Base-by-base conservation (phyloP, 495 filamentous ascomycete genomes). In the Pyrenula massariospora region DNA sequence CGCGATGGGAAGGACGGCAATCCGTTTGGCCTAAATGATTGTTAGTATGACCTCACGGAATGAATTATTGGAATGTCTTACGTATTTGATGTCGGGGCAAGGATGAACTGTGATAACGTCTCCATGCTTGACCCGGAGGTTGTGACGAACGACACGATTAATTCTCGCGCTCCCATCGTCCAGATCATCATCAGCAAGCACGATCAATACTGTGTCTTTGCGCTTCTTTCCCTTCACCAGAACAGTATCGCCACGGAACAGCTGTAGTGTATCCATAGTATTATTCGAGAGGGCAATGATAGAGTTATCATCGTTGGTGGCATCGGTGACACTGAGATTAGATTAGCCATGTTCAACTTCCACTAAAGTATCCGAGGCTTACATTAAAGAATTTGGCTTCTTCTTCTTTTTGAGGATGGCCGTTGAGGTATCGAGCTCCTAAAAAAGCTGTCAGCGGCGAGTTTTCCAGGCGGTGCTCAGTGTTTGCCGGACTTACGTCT, bases 31-130 rank as follows among this genome's bases (percentile, higher is more conserved):
- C 91, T 96, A 54, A 25, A 11, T 54, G 15, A 49, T 49, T 24
- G 58, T 73, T 63, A 73, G 63, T 54, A 57, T 24, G 52, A 19
- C 31, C 20, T 21, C 20, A 36, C 5, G 54, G 21, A 57, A 54
- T 48, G 19, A 12, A 56, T 63, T 61, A 62, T n/a, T n/a, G 55
- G 54, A 57, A 51, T 24, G 54, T 74, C 90, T 68, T 74, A 96
- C 91, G 73, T 98, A 98, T 95, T 98, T 98, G 75, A 98, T 98
- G 70, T 98, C 93, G n/a, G 94, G 92, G 76, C 93, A 98, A n/a
- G 93, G 82, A 77, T 97, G 91, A 57, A 98, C 88, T 54, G 91
- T 95, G 66, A 97, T 84, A 62, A 97, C 85, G 70, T 98, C 93
- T 62, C 93, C 94, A 68, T 96, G 92, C 83, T 96, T 96, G 57